Evolutionary conservation across 768 basidiomycete species (phyloP).

Genomic region (Fibroporia radiculosa): DNA sequence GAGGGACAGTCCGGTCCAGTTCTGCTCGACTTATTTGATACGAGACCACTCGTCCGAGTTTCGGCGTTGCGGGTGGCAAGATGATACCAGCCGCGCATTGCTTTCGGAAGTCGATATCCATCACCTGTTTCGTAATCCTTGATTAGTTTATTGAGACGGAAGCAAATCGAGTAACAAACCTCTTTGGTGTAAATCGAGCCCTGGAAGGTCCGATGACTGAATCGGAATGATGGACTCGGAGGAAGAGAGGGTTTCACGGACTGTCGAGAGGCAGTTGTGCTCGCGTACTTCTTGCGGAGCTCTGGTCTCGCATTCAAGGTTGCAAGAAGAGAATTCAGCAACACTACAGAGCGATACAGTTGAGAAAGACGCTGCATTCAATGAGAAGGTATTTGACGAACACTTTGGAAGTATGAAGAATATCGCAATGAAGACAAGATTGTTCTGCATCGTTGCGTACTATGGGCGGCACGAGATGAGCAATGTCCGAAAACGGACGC

Average conservation of each 20-base stretch:
- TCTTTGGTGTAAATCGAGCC: too few relatives aligned
- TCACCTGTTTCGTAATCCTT: too few relatives aligned
- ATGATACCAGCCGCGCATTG: too few relatives aligned
- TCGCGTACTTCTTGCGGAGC: background rate
- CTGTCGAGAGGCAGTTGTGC: background rate
- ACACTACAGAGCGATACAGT: slow-evolving; percentile 6
- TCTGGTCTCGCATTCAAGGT: slow-evolving; percentile 9
- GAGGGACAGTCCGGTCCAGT: too few relatives aligned
- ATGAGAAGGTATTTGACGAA: slow-evolving; percentile 5
- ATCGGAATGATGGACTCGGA: background rate
- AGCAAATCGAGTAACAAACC: too few relatives aligned
- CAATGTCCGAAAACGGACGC: background rate
- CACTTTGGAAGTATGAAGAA: slow-evolving; percentile 20
- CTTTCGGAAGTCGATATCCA: too few relatives aligned
- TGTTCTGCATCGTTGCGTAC: slow-evolving; percentile 19
- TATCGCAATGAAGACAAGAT: slow-evolving; percentile 19
- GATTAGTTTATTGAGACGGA: too few relatives aligned
- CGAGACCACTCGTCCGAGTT: too few relatives aligned
- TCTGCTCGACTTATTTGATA: too few relatives aligned
- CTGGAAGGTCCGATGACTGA: background rate
- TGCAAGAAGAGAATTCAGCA: slow-evolving; percentile 14
- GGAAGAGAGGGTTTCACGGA: background rate
- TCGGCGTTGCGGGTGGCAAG: too few relatives aligned
- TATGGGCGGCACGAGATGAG: background rate
- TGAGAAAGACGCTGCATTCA: background rate